Conservation (phyloP, 2,329 filamentous ascomycete genomes). For the Ilyonectria sp. region DNA sequence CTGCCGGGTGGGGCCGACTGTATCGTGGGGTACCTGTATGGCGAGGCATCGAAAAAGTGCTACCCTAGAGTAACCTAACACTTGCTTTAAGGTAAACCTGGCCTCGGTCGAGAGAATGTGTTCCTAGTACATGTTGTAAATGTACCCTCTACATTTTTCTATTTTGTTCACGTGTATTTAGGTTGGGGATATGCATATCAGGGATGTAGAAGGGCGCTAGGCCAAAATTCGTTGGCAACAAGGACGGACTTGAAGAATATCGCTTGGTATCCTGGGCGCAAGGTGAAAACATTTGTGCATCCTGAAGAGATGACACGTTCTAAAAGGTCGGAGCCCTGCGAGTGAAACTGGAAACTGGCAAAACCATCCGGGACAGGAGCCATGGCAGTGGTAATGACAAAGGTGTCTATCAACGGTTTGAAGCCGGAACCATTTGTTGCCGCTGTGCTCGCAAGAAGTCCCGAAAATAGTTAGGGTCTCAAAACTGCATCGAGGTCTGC, state of each 20-base stretch:
- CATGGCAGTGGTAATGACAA: neutral
- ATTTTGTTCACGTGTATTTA: neutral
- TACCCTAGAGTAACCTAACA: neutral
- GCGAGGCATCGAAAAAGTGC: neutral
- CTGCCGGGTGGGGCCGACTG: conserved; percentile 17
- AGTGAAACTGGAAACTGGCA: too few relatives aligned
- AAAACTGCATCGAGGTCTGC: neutral
- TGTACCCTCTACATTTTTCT: neutral
- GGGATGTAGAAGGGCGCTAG: too few relatives aligned
- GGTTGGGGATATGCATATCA: neutral
- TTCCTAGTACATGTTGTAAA: neutral
- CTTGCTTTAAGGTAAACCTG: neutral
- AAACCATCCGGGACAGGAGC: neutral
- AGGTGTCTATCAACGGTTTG: neutral
- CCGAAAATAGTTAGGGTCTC: neutral
- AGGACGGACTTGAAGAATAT: too few relatives aligned
- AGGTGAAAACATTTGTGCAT: accelerated
- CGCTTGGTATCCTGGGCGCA: too few relatives aligned
- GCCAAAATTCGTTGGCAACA: neutral
- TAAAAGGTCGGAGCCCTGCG: too few relatives aligned
- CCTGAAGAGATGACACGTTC: too few relatives aligned
- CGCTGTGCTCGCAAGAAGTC: neutral
- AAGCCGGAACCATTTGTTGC: neutral
- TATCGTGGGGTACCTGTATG: conserved; percentile 21
- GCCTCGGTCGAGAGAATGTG: neutral